phyloP scores from a whole-genome alignment of 2,329 filamentous ascomycete genomes.

The Aspergillus hortae region DNA sequence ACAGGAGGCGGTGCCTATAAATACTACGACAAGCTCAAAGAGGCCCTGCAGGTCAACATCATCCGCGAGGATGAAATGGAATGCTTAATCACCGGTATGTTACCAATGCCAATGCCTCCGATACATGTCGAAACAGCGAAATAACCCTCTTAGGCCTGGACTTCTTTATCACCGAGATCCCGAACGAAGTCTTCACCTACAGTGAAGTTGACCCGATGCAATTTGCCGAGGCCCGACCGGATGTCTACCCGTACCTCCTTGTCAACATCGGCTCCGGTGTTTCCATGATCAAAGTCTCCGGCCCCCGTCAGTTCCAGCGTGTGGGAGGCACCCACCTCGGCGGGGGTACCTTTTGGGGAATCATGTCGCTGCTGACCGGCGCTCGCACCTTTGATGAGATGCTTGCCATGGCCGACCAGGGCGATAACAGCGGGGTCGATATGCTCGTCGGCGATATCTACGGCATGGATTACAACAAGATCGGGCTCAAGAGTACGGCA shows the following conservation, averaged over 20 bases:
- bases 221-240: constrained; percentile 71
- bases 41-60: constrained; percentile 81
- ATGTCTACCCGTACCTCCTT: constrained; percentile 93
- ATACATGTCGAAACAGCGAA: background rate
- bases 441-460: constrained; percentile 98
- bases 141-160: constrained; percentile 65
- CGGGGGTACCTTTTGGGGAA: constrained; percentile 95
- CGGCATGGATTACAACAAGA: constrained; percentile 91
- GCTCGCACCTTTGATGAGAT: constrained; percentile 96
- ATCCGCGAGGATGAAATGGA: constrained; percentile 97
- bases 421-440: constrained; percentile 90
- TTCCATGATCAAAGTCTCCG: constrained; percentile 94
- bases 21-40: constrained; percentile 86
- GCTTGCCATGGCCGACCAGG: constrained; percentile 83
- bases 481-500: constrained; percentile 89
- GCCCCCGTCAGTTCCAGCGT: constrained; percentile 78
- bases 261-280: constrained; percentile 98
- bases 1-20: constrained; percentile 96
- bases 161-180: constrained; percentile 98
- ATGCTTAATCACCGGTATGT: constrained; percentile 84
- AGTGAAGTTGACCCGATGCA: constrained; percentile 87
- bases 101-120: background rate
- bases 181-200: constrained; percentile 95
- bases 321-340: constrained; percentile 94
- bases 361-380: constrained; percentile 88